These are phyloP conservation scores for Paecilomyces variotii DNA, from an alignment of 2,329 filamentous ascomycete species.

Conservation along the genomic window DNA sequence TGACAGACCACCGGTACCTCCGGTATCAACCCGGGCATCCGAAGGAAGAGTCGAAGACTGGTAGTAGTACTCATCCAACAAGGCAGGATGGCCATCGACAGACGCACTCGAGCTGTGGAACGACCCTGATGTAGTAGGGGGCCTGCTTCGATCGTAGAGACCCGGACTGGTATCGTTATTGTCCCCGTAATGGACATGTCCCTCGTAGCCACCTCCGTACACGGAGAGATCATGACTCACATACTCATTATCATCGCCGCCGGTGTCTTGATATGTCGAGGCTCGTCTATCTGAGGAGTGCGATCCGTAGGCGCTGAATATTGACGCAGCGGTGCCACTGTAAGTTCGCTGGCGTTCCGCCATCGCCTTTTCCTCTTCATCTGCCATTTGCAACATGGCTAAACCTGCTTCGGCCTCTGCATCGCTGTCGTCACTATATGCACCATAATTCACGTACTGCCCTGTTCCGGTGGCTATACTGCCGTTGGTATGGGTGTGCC, in stretches of 20 bases:
- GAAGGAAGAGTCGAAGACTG: slow-evolving; percentile 39
- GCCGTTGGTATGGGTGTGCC: slow-evolving; percentile 42
- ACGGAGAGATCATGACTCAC: slow-evolving; percentile 64
- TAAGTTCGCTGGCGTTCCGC: slow-evolving; percentile 39
- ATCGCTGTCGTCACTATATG: slow-evolving; percentile 69
- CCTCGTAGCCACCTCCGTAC: slow-evolving; percentile 64
- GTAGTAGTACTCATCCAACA: slow-evolving; percentile 26
- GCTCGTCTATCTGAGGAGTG: slow-evolving; percentile 32
- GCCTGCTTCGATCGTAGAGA: slow-evolving; percentile 11
- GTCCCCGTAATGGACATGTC: slow-evolving; percentile 53
- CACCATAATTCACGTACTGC: slow-evolving; percentile 39
- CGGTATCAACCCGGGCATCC: slow-evolving; percentile 72
- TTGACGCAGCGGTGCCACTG: slow-evolving; percentile 48
- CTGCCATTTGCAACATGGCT: slow-evolving; percentile 74
- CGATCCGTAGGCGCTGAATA: slow-evolving; percentile 32
- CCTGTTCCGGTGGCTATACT: slow-evolving; percentile 37
- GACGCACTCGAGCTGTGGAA: slow-evolving; percentile 20
- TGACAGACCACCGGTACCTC: slow-evolving; percentile 80
- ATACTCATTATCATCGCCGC: slow-evolving; percentile 64
- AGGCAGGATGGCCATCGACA: slow-evolving; percentile 16
- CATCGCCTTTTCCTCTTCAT: slow-evolving; percentile 61
- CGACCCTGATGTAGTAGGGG: slow-evolving; percentile 17
- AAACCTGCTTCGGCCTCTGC: slow-evolving; percentile 78
- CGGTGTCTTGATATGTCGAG: slow-evolving; percentile 25
- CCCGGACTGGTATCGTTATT: slow-evolving; percentile 26